Base-by-base conservation (phyloP, 2,329 filamentous ascomycete species). In the Exophiala mesophila region DNA sequence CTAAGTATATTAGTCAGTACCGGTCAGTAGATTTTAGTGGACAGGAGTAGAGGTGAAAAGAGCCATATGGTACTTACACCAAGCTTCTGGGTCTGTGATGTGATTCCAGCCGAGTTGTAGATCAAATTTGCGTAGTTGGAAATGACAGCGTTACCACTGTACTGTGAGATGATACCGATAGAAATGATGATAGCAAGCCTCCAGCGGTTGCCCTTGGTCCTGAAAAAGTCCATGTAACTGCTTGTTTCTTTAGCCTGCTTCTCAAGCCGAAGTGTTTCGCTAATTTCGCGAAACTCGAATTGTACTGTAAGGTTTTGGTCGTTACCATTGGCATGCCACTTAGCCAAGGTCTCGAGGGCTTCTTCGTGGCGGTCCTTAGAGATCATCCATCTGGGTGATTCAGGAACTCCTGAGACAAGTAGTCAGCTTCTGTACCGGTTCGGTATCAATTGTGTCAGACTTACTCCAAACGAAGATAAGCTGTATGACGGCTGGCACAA, bases 191-290 rank as follows among this genome's bases (percentile, higher is more conserved):
- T 55, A 13, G 58, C 46, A 4, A 57, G 56, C 6, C 55, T 49
- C 19, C 53, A 51, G 9, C 55, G 44, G 36, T 59, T 58, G 3
- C 53, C 55, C 10, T 52, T 50, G 2, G 54, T 55, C 13, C 37
- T 45, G 37, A 50, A n/a, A 16, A 48, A 45, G 21, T 47, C 44
- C 3, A 39, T 8, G 18, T 30, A 80, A 82, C 4, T 82, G 17
- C 70, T 73, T 43, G 70, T 68, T 6, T 76, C 76, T 56, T 83
- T 79, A 23, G 77, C 77, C 60, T 85, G 81, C 55, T 82, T 82
- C 64, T 86, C 83, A 57, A 80, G 85, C 60, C 83, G 78, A 45
- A 86, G 68, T 19, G 83, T 82, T 55, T 83, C 79, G 3, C 78
- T 74, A 57, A 86, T 85, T 19, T 70, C 67, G 20, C 76, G 60